Evolutionary conservation across 2,329 filamentous ascomycete species (phyloP), one percentile per base, ranked within the genome.

Genomic region (Hypoxylon sp.): DNA sequence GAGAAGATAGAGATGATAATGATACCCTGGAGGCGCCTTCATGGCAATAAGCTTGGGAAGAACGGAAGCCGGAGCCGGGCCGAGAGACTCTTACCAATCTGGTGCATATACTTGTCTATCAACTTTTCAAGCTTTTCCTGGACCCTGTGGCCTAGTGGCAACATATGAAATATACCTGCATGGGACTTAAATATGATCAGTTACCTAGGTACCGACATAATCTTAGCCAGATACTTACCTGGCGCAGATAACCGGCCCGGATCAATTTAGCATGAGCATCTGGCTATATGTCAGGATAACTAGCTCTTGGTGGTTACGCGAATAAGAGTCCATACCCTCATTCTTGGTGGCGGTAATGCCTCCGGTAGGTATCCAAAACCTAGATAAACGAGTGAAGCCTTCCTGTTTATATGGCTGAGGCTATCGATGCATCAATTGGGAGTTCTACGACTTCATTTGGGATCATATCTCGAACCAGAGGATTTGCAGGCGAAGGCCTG

Each of bases 101-200:
- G 85, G 54, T 82, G 82, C 95, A 99, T 99, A 75, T 97, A 89
- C 74, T 91, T 92, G 74, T 97, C 94, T 69, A 99, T 90, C 10
- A 98, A 80, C 10, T 80, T 80, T 74, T 97, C 93, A 28, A 98
- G 81, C 77, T 98, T 99, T 53, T 93, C 87, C 72, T 97, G 93
- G 0, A 98, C 92, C 26, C 93, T 87, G 28, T 93, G 83, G 0
- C 95, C 95, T 0, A 99, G 80, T 0, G 95, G 95, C 1, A 99
- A 84, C 74, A 97, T 84, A 73, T 99, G 95, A 72, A 97, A 99
- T 34, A 98, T 88, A 26, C 95, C 95, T 6, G 94, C 88, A 74
- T 97, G 91, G 19, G 93, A 89, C 88, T 74, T 93, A 69, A 47
- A 24, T 20, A 46, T 19, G 15, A 34, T 20, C 48, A 46, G 56